Evolutionary conservation across 768 basidiomycete species (phyloP), one percentile per base, ranked within the genome.

Genomic region (Suillus discolor): DNA sequence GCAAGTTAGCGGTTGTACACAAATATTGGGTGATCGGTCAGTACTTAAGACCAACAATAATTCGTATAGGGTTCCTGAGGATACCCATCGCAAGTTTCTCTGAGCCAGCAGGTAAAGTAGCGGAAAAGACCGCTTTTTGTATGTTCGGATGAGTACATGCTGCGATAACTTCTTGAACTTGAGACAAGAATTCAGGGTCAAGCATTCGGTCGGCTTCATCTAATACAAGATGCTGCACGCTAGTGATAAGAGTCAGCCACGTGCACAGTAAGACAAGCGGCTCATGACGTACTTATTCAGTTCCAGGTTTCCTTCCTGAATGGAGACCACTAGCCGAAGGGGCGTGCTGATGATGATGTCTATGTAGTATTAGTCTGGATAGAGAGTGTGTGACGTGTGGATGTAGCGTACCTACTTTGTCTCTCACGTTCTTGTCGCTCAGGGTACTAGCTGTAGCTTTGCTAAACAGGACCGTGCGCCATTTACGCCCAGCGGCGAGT

Each of bases 31-130:
- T 44, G 38, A 55, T 45, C 12, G 9, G 62, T 23, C 31, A 18
- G 69, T 67, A 96, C 96, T 98, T 99, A 57, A 97, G 81, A 42
- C 97, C 97, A 36, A 98, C 96, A n/a, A 99, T 94, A 13, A 98
- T 87, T 12, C 97, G 88, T 61, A 98, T 89, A 5, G 95, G 94
- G 72, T 97, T 87, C 6, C 82, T 83, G 39, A 99, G 82, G 84
- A 96, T 92, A 28, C 83, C 84, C 86, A 95, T 89, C 0, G 95
- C 95, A 34, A 95, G 79, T 71, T 90, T 92, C 76, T 99, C 97
- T 1, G 87, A 90, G 12, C 89, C 87, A 13, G 93, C 89, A 20
- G 97, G 97, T 53, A 99, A 86, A 0, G 97, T 99, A 1, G 97
- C 97, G 70, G 94, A 96, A 76, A 99, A 95, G 23, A 98, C 89